Evolutionary conservation across 1,139 yeast genomes (phyloP).

Genomic region (Kurtzmaniella quercitrusa): DNA sequence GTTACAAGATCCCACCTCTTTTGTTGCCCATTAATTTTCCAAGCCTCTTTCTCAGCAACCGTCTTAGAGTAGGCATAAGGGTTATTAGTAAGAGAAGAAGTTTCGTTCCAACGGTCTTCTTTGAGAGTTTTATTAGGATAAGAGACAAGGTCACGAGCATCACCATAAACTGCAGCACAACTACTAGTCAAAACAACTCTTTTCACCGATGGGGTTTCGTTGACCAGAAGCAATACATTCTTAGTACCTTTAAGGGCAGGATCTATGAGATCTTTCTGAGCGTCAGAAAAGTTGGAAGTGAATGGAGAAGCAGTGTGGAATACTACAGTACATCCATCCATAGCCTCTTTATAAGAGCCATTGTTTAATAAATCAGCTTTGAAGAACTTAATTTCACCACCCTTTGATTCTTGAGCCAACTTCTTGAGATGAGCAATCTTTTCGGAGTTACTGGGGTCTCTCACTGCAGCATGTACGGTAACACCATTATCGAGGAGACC

Average conservation of each 20-base stretch:
- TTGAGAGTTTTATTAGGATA: neutral
- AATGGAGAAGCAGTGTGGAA: conserved; percentile 42
- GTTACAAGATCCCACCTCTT: conserved; percentile 11
- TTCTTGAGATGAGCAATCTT: conserved; percentile 4
- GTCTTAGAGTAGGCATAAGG: conserved; percentile 12
- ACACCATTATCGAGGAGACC: conserved; percentile 8
- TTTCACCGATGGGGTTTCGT: conserved; percentile 44
- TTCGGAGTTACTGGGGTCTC: conserved; percentile 4
- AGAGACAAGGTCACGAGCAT: neutral
- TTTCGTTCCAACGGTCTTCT: conserved; percentile 1
- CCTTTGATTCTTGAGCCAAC: neutral
- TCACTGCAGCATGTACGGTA: conserved; percentile 9
- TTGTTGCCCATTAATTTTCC: conserved; percentile 10
- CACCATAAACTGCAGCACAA: conserved; percentile 13
- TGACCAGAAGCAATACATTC: conserved; percentile 24
- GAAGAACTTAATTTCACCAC: conserved; percentile 2
- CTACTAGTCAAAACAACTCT: conserved; percentile 29
- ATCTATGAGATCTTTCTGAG: conserved; percentile 20
- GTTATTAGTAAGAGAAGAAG: neutral
- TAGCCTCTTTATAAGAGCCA: conserved; percentile 14
- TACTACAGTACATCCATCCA: conserved; percentile 16
- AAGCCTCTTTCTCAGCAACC: conserved; percentile 12
- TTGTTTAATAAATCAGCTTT: conserved; percentile 13
- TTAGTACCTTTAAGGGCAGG: conserved; percentile 32
- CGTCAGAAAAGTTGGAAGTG: conserved; percentile 15